phyloP scores from a whole-genome alignment of 2,329 filamentous ascomycete species.

The Talaromyces islandicus region DNA sequence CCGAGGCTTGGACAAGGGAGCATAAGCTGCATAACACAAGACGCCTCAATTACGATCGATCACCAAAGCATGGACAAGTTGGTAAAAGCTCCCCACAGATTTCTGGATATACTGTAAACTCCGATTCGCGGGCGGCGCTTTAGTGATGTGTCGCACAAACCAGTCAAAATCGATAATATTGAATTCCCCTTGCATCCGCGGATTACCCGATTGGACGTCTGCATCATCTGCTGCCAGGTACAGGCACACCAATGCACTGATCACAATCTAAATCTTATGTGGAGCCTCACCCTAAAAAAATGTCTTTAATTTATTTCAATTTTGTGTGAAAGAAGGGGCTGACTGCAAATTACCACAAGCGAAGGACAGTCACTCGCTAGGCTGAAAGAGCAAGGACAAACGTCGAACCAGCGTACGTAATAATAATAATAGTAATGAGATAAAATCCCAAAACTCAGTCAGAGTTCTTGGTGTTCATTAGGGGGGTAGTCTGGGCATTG shows the following conservation, averaged over 20 bases:
- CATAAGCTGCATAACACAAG: no score
- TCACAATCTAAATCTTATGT: background rate
- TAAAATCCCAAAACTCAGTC: background rate
- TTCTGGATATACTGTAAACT: background rate
- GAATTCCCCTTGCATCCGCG: background rate
- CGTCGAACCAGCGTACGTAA: background rate
- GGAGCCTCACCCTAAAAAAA: background rate
- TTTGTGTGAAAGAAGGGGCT: background rate
- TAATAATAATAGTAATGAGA: background rate
- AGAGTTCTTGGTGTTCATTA: background rate
- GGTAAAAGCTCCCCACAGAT: constrained; percentile 9
- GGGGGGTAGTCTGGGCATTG: background rate
- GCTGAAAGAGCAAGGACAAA: background rate
- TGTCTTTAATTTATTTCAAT: background rate
- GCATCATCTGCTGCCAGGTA: background rate
- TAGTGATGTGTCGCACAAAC: background rate
- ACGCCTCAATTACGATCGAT: background rate
- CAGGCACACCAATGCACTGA: background rate
- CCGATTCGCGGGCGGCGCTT: background rate
- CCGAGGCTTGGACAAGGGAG: background rate
- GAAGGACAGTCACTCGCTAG: background rate
- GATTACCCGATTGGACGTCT: background rate
- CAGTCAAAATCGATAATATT: background rate
- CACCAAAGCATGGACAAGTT: background rate
- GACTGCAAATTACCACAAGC: background rate